phyloP scores from a whole-genome alignment of 108 stramenopile genomes.

The Cyclotella sp. region DNA sequence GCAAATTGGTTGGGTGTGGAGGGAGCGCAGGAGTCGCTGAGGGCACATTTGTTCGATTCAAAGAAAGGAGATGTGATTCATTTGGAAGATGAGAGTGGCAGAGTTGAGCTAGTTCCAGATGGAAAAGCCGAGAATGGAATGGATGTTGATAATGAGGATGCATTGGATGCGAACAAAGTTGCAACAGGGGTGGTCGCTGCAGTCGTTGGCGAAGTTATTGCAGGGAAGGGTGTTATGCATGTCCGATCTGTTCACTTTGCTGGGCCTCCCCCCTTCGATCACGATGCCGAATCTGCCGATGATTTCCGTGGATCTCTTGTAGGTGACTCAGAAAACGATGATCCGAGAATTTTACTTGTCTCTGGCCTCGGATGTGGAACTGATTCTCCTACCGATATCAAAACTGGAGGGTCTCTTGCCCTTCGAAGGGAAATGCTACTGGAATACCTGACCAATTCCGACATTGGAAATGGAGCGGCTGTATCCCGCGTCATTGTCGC shows the following conservation, averaged over 20 bases:
- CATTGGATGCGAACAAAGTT: constrained; percentile 50
- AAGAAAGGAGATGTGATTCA: constrained; percentile 64
- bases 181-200: constrained; percentile 80
- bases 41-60: constrained; percentile 37
- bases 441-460: constrained; percentile 71
- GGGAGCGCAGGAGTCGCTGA: constrained; percentile 45
- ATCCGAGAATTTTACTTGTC: constrained; percentile 64
- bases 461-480: constrained; percentile 53
- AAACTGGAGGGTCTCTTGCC: constrained; percentile 55
- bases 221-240: constrained; percentile 61
- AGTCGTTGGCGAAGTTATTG: constrained; percentile 65
- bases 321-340: constrained; percentile 11
- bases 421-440: constrained; percentile 79
- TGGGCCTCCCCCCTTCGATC: constrained; percentile 38
- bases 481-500: constrained; percentile 74
- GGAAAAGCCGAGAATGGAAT: background rate
- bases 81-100: constrained; percentile 87
- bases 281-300: background rate
- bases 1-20: background rate
- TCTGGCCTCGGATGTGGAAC: constrained; percentile 76
- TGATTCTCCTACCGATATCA: constrained; percentile 36
- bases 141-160: constrained; percentile 18
- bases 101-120: constrained; percentile 60
- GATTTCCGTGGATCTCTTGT: constrained; percentile 5
- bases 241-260: constrained; percentile 69